Conservation (phyloP, 2,329 filamentous ascomycete species). For the Colletotrichum musicola region DNA sequence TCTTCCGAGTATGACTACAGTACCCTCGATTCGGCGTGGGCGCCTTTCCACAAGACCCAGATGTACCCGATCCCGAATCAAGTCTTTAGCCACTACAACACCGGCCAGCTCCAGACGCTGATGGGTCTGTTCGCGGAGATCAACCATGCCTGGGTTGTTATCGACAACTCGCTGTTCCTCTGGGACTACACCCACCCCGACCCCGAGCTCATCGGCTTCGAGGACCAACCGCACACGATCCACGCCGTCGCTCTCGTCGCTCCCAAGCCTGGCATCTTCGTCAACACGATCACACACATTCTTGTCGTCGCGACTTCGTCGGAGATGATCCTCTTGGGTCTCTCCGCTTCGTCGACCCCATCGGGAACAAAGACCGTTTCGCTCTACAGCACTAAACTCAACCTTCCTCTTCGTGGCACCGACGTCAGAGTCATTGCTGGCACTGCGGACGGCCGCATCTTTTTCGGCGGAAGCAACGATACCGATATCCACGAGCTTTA, state of each 20-base stretch:
- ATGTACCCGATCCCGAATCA: slow-evolving; percentile 92
- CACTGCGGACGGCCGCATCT: slow-evolving; percentile 89
- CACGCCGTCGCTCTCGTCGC: slow-evolving; percentile 89
- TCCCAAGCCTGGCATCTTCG: slow-evolving; percentile 89
- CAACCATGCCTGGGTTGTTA: slow-evolving; percentile 94
- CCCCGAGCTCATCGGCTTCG: slow-evolving; percentile 90
- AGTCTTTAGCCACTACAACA: slow-evolving; percentile 93
- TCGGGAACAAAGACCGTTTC: slow-evolving; percentile 79
- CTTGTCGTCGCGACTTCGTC: slow-evolving; percentile 88
- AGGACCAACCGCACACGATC: slow-evolving; percentile 89
- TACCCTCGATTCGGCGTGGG: slow-evolving; percentile 76
- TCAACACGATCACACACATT: slow-evolving; percentile 86
- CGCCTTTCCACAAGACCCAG: slow-evolving; percentile 88
- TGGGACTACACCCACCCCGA: slow-evolving; percentile 98
- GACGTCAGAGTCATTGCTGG: slow-evolving; percentile 84
- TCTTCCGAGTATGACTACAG: slow-evolving; percentile 93
- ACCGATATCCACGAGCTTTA: slow-evolving; percentile 94
- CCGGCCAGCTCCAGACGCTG: slow-evolving; percentile 85
- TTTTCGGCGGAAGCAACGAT: slow-evolving; percentile 85
- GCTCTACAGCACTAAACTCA: slow-evolving; percentile 91
- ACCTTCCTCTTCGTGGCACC: slow-evolving; percentile 79
- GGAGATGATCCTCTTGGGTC: slow-evolving; percentile 88
- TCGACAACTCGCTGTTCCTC: slow-evolving; percentile 95
- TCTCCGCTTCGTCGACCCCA: slow-evolving; percentile 76
- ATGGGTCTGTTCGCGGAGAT: slow-evolving; percentile 97